Base-by-base conservation (phyloP, 1,284 basidiomycete genomes). In the Volvariella volvacea region DNA sequence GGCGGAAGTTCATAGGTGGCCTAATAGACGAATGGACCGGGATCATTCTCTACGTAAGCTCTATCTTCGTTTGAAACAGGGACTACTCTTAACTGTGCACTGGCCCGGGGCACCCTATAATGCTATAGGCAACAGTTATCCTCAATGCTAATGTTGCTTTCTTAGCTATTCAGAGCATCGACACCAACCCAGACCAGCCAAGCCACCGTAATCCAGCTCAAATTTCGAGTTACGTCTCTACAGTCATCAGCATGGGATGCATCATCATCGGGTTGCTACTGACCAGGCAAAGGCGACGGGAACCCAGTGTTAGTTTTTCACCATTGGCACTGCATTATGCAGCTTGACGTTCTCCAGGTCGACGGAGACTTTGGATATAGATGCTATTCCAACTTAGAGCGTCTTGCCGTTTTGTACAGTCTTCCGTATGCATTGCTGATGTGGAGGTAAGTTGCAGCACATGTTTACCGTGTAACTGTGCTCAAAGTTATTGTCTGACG, bases 21-120 rank as follows among this genome's bases (percentile, higher is more conserved):
- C 53, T 79, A 21, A 66, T 64, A 9, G 52, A 55, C 1, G 74
- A 82, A 48, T 75, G 79, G 71, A 60, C 63, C 39, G 70, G 74
- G 33, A 70, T 70, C 46, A 65, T 71, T 21, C 61, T 79, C 9
- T 69, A 68, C 47, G 78, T 79, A 46, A 28, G 74, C 61, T 12
- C 20, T 41, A 2, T 21, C n/a, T 38, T 17, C 15, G 16, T 3
- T 16, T 30, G 12, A 31, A 12, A 19, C n/a, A n/a, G n/a, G n/a
- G n/a, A n/a, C n/a, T n/a, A n/a, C n/a, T n/a, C n/a, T n/a, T n/a
- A n/a, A n/a, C n/a, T n/a, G n/a, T n/a, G n/a, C n/a, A n/a, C n/a
- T n/a, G n/a, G n/a, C n/a, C n/a, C n/a, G 17, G 21, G 32, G 38
- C 36, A 8, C 2, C 14, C 8, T 16, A 36, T 6, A 28, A n/a